Base-by-base conservation (phyloP, 164 flowering plant genomes). In the Magnolia officinalis region DNA sequence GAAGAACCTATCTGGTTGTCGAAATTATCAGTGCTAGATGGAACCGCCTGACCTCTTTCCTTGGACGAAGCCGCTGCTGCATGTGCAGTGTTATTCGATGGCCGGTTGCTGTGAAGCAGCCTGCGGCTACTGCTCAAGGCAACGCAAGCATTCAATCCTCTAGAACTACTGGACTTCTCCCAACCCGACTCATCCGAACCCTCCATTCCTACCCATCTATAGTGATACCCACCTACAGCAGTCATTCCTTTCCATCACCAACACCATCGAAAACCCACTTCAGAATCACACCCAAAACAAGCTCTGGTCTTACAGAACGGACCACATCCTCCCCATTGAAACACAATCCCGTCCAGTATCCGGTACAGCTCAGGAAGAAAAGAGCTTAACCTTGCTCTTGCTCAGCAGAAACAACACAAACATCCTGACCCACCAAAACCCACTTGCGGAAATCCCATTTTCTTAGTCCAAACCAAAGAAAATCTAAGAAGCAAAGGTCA, bases 121-220 rank as follows among this genome's bases (percentile, higher is more conserved):
- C 86, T 78, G 13, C 72, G 83, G 74, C 83, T 89, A 79, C 84
- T 83, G 19, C 86, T 82, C 11, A 88, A 90, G 70, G 84, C 78
- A 7, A 76, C 77, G 64, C 91, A 88, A 78, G 80, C 80, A 79
- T 83, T 84, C 31, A 90, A 78, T 18, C 86, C 93, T 78, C 97
- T 87, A 68, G 89, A 90, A 82, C 82, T 89, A 68, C 80, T 83
- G 75, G 92, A 83, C 63, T 74, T 80, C 73, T 82, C 85, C 89
- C 91, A 81, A 81, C 85, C 88, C 51, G 89, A 86, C 51, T 86
- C 89, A 37, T 92, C 89, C 7, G 94, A 88, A 78, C 95, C 94
- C 74, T 89, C 95, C 99, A 93, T 95, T 81, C 67, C 78, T 75
- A 89, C 77, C 86, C 86, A 78, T 86, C 79, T 73, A 81, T 73